Base-by-base conservation (phyloP, 176 grass and related monocot species). In the Musa acuminata region DNA sequence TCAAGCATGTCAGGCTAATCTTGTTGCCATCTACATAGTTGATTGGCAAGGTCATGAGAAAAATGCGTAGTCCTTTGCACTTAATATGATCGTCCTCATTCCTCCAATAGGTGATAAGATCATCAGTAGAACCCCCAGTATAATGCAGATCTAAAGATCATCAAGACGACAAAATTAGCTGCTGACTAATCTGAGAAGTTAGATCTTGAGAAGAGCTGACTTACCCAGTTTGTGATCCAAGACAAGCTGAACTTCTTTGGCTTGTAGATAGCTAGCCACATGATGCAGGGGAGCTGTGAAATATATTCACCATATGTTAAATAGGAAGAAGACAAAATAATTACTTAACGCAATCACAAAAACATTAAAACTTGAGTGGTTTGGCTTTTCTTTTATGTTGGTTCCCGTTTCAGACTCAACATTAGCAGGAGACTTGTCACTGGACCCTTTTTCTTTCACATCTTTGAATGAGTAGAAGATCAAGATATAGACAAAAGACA, bases 211-310 rank as follows among this genome's bases (percentile, higher is more conserved):
- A 19, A 23, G 51, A 23, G 2, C 13, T 66, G 24, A 73, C 51
- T 55, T 57, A 74, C 72, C 72, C 72, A 74, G 72, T 74, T 74
- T 19, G 13, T 74, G 24, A 58, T 58, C 72, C 72, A 74, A 29
- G 52, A 57, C 16, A 43, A 43, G 72, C 72, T 57, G 52, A 58
- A 74, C 25, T 1, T 55, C 52, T 17, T 74, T 16, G 72, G 72
- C 52, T 74, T 74, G 23, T 55, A 57, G 53, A 58, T 14, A 16
- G 11, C 11, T 8, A 74, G 53, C 72, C 72, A 74, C 20, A 74
- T 35, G 23, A 74, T 74, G 72, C 72, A 74, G 8, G 72, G 72
- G 29, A 74, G 72, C 72, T 74, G 72, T 55, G 52, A 16, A 74
- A 54, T 51, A 16, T 35, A 14, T 8, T 23, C 62, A 10, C 49